phyloP scores from a whole-genome alignment of 164 flowering plant genomes.

The Vitis rotundifolia region DNA sequence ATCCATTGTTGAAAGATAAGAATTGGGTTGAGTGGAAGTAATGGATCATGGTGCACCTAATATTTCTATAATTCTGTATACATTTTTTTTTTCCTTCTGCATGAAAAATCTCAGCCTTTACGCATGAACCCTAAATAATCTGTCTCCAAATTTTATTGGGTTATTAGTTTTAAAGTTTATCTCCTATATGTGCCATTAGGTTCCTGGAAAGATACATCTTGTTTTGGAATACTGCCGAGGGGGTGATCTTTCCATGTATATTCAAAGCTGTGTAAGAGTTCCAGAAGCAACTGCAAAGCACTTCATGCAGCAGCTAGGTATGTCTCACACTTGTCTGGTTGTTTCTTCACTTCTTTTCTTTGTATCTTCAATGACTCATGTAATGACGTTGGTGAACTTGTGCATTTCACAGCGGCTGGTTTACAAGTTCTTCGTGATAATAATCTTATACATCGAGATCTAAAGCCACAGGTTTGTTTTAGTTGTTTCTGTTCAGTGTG shows the following conservation, averaged over 20 bases:
- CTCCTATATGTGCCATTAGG: conserved; percentile 37
- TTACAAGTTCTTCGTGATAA: conserved; percentile 82
- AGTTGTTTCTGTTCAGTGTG: background rate
- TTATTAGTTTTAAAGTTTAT: background rate
- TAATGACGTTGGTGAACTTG: conserved; percentile 9
- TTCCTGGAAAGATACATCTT: conserved; percentile 81
- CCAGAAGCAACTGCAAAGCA: conserved; percentile 85
- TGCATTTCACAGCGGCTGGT: conserved; percentile 67
- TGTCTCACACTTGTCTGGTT: conserved; percentile 4
- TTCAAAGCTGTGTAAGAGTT: conserved; percentile 76
- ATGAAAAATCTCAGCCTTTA: too few species aligned
- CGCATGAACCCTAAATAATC: background rate
- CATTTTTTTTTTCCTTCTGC: too few species aligned
- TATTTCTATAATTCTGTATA: too few species aligned
- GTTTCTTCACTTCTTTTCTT: background rate
- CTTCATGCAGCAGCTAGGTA: conserved; percentile 95
- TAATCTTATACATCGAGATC: conserved; percentile 89
- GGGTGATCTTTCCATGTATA: conserved; percentile 88
- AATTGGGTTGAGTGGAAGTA: too few species aligned
- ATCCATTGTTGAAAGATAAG: too few species aligned
- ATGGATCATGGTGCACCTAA: too few species aligned
- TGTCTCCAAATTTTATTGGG: background rate
- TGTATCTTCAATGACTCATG: background rate
- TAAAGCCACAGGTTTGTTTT: conserved; percentile 88
- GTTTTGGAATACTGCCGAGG: conserved; percentile 95